Evolutionary conservation across 163 green algal species (phyloP).

Genomic region (Coccomyxa subellipsoidea): DNA sequence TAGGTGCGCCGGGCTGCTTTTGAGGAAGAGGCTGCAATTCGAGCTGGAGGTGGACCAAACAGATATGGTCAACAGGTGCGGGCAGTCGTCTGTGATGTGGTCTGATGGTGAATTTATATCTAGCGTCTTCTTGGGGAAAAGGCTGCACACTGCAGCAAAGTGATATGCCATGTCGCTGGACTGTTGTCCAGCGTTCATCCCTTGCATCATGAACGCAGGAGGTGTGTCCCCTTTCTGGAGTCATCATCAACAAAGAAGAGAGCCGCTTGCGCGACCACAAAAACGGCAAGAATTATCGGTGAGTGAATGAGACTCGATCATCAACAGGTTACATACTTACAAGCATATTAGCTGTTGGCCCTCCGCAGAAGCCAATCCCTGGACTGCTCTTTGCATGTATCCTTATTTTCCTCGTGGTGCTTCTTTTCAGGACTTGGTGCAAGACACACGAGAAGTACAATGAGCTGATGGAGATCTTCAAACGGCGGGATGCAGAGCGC

Average conservation of each 20-base stretch:
- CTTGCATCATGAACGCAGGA: constrained; percentile 10
- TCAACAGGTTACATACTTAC: background rate
- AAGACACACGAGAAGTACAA: constrained; percentile 27
- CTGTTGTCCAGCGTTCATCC: too few relatives aligned
- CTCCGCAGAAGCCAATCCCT: too few relatives aligned
- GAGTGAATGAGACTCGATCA: too few relatives aligned
- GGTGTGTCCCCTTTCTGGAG: constrained; percentile 26
- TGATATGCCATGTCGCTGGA: too few relatives aligned
- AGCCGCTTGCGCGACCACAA: constrained; percentile 32
- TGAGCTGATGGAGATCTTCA: constrained; percentile 21
- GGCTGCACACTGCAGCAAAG: too few relatives aligned
- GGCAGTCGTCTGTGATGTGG: too few relatives aligned
- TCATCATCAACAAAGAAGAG: constrained; percentile 37
- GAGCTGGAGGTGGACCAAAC: background rate
- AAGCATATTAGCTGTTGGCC: background rate
- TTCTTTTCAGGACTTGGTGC: constrained; percentile 29
- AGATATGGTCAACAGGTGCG: constrained; percentile 6
- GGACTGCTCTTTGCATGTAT: too few relatives aligned
- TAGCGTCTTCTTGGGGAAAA: too few relatives aligned
- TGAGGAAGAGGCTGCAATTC: background rate
- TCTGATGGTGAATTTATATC: too few relatives aligned
- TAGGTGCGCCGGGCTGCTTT: background rate
- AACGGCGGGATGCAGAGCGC: constrained; percentile 11
- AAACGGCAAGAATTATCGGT: constrained; percentile 32
- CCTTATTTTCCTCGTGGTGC: too few relatives aligned